Evolutionary conservation across 495 filamentous ascomycete species (phyloP), one percentile per base, ranked within the genome.

Genomic region (Xylaria bambusicola): DNA sequence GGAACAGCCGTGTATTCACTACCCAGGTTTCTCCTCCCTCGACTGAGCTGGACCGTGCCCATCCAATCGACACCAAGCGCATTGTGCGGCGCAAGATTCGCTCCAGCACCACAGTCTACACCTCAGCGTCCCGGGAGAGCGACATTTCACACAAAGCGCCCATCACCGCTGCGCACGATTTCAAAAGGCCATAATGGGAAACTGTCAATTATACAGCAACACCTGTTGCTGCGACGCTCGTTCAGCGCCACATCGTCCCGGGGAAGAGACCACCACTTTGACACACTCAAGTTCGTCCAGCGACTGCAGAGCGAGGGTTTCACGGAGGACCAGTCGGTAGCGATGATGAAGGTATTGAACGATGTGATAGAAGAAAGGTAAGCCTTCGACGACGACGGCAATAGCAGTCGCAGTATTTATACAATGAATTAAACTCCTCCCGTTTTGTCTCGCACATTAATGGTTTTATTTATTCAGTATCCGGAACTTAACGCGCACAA

Each of bases 221-320:
- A 68, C 58, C 71, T 65, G 0, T 33, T 44, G 6, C 58, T 75
- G 13, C 63, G 71, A 18, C 73, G 83, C 31, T 67, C 77, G n/a
- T 97, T 98, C 74, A 89, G 90, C 70, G 82, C 86, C 9, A 88
- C 89, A 0, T 73, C 84, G 0, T 63, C 72, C 6, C 83, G 73
- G 52, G 68, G 70, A 6, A 82, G 87, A 33, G 93, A 97, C 68
- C 94, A 99, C 73, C 94, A 99, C 73, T 99, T 99, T 63, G 94
- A 99, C 75, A 99, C 94, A 0, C 81, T 99, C 54, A 96, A 96
- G 75, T 97, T 98, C 71, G 93, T 98, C 13, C 88, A 96, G 72
- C 85, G 92, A 38, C 82, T 99, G 7, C 84, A 91, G 69, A 82
- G 82, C 59, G 94, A 99, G 68, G 95, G 95, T 0, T 97, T 99